A percentile compares a stretch with the other conserved stretches of the same genome.
phyloP scores from a whole-genome alignment of 139 green algal species.

The Choricystis sp. region DNA sequence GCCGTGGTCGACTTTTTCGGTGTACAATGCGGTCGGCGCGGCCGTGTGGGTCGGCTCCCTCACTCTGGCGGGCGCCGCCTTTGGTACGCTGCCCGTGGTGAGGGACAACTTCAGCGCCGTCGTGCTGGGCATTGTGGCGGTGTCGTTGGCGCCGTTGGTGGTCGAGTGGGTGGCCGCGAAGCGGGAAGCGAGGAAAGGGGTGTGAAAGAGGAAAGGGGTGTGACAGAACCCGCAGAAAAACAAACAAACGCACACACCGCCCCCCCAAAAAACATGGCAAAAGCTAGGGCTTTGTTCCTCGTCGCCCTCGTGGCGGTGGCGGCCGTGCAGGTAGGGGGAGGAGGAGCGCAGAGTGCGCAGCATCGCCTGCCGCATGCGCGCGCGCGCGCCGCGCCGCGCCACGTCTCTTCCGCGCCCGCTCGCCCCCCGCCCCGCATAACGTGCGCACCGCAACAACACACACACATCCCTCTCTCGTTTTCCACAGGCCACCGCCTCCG shows the following conservation, averaged over 20 bases:
- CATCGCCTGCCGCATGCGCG: too few species aligned
- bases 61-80: background rate
- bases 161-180: conserved; percentile 40
- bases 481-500: too few species aligned
- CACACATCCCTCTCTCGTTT: too few species aligned
- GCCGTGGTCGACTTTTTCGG: conserved; percentile 33
- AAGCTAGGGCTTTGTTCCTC: background rate
- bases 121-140: conserved; percentile 66
- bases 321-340: too few species aligned
- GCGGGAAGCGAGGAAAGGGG: background rate
- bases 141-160: conserved; percentile 60
- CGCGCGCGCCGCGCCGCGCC: too few species aligned
- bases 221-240: background rate
- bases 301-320: too few species aligned
- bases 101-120: conserved; percentile 81
- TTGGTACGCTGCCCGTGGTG: conserved; percentile 62
- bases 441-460: too few species aligned
- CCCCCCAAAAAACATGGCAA: background rate
- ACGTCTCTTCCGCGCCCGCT: too few species aligned
- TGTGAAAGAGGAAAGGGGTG: background rate
- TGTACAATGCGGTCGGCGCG: conserved; percentile 59
- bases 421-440: too few species aligned
- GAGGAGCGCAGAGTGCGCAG: too few species aligned
- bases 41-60: conserved; percentile 26
- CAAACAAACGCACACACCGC: conserved; percentile 1